Conservation (phyloP, 306 rosid species). For the Pyrus betulifolia region DNA sequence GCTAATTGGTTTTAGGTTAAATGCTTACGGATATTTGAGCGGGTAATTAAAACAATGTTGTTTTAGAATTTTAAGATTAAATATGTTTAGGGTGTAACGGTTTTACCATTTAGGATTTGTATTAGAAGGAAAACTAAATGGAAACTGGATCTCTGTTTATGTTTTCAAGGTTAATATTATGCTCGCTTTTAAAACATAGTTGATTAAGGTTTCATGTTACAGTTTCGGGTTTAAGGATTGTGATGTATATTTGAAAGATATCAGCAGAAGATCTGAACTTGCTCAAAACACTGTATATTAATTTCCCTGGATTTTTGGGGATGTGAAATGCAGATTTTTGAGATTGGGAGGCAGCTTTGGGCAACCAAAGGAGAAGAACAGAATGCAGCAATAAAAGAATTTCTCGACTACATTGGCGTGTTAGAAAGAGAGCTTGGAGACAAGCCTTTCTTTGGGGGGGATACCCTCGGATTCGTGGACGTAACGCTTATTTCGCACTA, state of each 20-base stretch:
- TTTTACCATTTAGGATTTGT: not conserved
- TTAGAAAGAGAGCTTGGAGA: conserved; percentile 27
- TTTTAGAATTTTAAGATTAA: not conserved
- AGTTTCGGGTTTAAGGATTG: not conserved
- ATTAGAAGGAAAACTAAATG: not conserved
- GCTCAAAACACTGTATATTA: not conserved
- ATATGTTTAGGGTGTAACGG: not conserved
- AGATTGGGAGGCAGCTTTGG: conserved; percentile 14
- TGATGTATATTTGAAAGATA: not conserved
- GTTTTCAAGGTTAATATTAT: not conserved
- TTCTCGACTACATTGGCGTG: not conserved
- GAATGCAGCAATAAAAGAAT: conserved; percentile 12
- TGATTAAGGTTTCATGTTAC: not conserved
- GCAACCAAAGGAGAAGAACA: conserved; percentile 19
- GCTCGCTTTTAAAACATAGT: too few relatives aligned
- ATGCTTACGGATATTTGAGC: not conserved
- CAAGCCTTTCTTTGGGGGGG: conserved; percentile 18
- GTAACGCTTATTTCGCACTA: conserved; percentile 12
- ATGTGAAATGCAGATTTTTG: conserved; percentile 19
- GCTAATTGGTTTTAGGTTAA: not conserved
- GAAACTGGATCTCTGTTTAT: not conserved
- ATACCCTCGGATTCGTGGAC: conserved; percentile 17
- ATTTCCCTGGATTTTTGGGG: not conserved
- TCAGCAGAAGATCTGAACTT: not conserved
- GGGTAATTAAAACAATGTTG: not conserved